phyloP scores from a whole-genome alignment of 176 grass and related monocot genomes.

The Lolium multiflorum region DNA sequence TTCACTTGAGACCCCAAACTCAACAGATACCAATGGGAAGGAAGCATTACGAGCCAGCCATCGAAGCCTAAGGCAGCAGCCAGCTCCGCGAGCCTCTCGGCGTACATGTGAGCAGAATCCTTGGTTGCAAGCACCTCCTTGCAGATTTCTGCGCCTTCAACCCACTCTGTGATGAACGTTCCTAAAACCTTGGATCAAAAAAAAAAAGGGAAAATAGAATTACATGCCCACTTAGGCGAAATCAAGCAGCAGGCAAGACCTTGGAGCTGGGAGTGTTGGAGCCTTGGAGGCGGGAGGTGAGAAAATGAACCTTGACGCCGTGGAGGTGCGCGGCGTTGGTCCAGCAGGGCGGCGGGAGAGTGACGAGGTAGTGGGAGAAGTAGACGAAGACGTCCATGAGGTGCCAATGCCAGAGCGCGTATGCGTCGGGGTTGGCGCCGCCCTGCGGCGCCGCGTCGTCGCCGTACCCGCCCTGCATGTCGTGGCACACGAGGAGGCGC shows the following conservation, averaged over 20 bases:
- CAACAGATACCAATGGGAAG: not conserved
- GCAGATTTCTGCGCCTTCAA: slow-evolving; percentile 62
- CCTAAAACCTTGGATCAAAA: slow-evolving; percentile 69
- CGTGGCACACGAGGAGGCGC: slow-evolving; percentile 88
- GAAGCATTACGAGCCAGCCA: slow-evolving; percentile 86
- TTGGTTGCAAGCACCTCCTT: slow-evolving; percentile 70
- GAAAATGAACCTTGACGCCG: slow-evolving; percentile 74
- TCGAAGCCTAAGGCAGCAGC: slow-evolving; percentile 76
- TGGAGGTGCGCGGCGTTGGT: slow-evolving; percentile 89
- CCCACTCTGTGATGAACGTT: slow-evolving; percentile 85
- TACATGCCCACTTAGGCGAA: not conserved
- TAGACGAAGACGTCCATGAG: slow-evolving; percentile 95
- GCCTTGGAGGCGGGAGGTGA: not conserved
- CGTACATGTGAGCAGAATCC: slow-evolving; percentile 81
- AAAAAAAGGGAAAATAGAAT: not conserved
- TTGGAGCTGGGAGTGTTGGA: not conserved
- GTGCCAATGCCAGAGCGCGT: slow-evolving; percentile 93
- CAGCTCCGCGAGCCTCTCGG: slow-evolving; percentile 75
- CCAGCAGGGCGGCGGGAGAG: slow-evolving; percentile 91
- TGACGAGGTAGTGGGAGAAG: slow-evolving; percentile 95
- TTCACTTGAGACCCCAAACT: not conserved
- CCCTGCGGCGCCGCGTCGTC: slow-evolving; percentile 80
- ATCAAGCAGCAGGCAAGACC: slow-evolving; percentile 9
- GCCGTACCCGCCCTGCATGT: slow-evolving; percentile 83
- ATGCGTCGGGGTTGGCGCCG: slow-evolving; percentile 62